A percentile compares a stretch with the other conserved stretches of the same genome.
Evolutionary conservation across 495 filamentous ascomycete species (phyloP).

Genomic region (Thozetella sp.): DNA sequence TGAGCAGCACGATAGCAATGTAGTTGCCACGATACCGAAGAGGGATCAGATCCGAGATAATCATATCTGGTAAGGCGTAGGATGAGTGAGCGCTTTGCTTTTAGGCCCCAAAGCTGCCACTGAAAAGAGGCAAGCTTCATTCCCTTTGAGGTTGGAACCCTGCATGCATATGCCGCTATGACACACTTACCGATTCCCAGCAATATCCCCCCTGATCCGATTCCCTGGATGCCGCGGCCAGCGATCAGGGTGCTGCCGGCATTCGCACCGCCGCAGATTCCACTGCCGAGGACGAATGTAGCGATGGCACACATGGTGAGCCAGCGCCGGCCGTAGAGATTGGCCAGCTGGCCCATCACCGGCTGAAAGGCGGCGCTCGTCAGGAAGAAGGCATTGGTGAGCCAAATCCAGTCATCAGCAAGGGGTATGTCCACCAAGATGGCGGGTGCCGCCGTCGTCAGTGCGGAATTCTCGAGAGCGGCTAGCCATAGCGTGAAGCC

Average conservation of each 20-base stretch:
- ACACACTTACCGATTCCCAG: slow-evolving; percentile 49
- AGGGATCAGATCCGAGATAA: slow-evolving; percentile 69
- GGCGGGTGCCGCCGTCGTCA: slow-evolving; percentile 38
- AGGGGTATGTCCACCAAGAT: slow-evolving; percentile 30
- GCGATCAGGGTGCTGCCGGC: slow-evolving; percentile 63
- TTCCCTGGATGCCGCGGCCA: slow-evolving; percentile 77
- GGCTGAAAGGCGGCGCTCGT: slow-evolving; percentile 18
- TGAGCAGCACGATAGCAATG: slow-evolving; percentile 28
- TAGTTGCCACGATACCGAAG: slow-evolving; percentile 63
- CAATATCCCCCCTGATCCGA: slow-evolving; percentile 77
- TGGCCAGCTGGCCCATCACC: slow-evolving; percentile 18
- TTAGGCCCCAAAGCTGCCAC: too few relatives aligned
- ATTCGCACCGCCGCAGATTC: slow-evolving; percentile 34
- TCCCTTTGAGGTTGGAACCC: too few relatives aligned
- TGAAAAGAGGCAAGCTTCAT: too few relatives aligned
- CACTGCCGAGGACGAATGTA: slow-evolving; percentile 45
- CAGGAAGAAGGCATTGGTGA: slow-evolving; percentile 40
- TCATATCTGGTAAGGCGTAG: slow-evolving; percentile 67
- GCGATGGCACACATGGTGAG: slow-evolving; percentile 18
- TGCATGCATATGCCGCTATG: too few relatives aligned
- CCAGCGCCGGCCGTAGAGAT: slow-evolving; percentile 22
- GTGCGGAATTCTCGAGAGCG: slow-evolving; percentile 39
- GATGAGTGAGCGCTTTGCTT: not conserved
- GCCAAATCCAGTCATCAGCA: slow-evolving; percentile 40
- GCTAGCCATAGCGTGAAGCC: slow-evolving; percentile 14